Base-by-base conservation (phyloP, 176 grass and related monocot genomes). In the Paspalum vaginatum region DNA sequence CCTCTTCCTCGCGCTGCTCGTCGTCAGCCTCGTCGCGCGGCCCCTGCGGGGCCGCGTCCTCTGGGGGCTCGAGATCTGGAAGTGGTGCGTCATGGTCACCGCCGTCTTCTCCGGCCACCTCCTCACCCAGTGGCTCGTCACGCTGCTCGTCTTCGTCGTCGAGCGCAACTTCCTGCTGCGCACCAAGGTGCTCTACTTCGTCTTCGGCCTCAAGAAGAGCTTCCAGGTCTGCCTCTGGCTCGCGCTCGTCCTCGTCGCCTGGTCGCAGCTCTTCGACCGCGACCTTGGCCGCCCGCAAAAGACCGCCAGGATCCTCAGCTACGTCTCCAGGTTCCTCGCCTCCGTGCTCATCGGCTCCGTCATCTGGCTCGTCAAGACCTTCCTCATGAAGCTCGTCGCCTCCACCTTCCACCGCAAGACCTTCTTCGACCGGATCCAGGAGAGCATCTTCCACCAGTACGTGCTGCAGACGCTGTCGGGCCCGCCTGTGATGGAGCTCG, bases 371-470 rank as follows among this genome's bases (percentile, higher is more conserved):
- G 44, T 86, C 69, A 99, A 99, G 75, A 99, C 86, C 0, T 89
- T 95, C 44, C 48, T 93, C 84, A 94, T 99, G 96, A 99, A 99
- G 88, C 24, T 94, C 37, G 63, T 99, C 1, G 96, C 96, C 1
- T 95, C 96, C 54, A 84, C 90, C 1, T 99, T 99, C 78, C 96
- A 99, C 65, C 86, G 93, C 57, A 99, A 91, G 81, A 65, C 86
- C 7, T 99, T 95, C 79, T 99, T 99, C 13, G 96, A 99, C n/a
- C 80, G 96, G 74, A 99, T 99, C 75, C 96, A 95, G 65, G 96
- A 95, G 81, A 93, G 88, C 32, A 77, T 99, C 20, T 99, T 93
- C 77, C 80, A 99, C 46, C 96, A 99, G 71, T 99, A 99, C 38
- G 79, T 99, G 26, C 90, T 99, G 56, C 96, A 99, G 86, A 86